A percentile compares a stretch with the other conserved stretches of the same genome.
These are phyloP conservation scores for Podospora anserina DNA, from an alignment of 495 filamentous ascomycete species.

Conservation along the genomic window DNA sequence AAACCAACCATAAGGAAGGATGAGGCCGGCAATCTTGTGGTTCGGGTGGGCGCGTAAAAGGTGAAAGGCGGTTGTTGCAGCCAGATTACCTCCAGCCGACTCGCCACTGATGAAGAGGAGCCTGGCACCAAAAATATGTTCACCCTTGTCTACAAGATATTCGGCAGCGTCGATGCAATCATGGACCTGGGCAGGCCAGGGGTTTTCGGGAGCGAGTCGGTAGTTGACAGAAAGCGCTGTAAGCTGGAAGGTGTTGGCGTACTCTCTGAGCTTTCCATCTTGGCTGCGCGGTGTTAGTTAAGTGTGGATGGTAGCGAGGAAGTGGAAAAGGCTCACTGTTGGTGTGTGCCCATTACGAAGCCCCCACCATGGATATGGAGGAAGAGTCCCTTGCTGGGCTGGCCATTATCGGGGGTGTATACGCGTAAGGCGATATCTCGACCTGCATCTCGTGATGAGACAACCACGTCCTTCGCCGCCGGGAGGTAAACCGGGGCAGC, in stretches of 20 bases:
- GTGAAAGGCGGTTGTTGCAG: constrained; percentile 10
- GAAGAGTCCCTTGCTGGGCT: constrained; percentile 12
- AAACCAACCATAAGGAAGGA: background rate
- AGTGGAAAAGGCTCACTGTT: constrained; percentile 5
- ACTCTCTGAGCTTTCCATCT: constrained; percentile 11
- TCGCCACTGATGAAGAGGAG: constrained; percentile 11
- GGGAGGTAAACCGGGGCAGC: constrained; percentile 8
- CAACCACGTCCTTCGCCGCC: background rate
- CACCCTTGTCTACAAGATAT: constrained; percentile 13
- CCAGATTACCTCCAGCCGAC: constrained; percentile 12
- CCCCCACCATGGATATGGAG: constrained; percentile 14
- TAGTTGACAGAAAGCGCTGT: constrained; percentile 52
- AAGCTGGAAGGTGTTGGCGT: constrained; percentile 13
- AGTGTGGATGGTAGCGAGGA: background rate
- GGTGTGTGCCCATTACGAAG: constrained; percentile 3
- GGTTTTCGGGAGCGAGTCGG: constrained; percentile 57
- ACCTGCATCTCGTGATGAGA: constrained; percentile 6
- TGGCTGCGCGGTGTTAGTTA: background rate
- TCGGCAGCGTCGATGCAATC: constrained; percentile 42
- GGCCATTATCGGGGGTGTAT: constrained; percentile 8
- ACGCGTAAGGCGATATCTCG: constrained; percentile 8
- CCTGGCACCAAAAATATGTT: background rate
- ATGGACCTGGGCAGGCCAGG: constrained; percentile 49
- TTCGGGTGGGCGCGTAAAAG: constrained; percentile 6
- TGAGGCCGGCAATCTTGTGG: background rate